These are phyloP conservation scores for Jatropha multifida DNA, from an alignment of 441 rosid species.

Conservation along the genomic window DNA sequence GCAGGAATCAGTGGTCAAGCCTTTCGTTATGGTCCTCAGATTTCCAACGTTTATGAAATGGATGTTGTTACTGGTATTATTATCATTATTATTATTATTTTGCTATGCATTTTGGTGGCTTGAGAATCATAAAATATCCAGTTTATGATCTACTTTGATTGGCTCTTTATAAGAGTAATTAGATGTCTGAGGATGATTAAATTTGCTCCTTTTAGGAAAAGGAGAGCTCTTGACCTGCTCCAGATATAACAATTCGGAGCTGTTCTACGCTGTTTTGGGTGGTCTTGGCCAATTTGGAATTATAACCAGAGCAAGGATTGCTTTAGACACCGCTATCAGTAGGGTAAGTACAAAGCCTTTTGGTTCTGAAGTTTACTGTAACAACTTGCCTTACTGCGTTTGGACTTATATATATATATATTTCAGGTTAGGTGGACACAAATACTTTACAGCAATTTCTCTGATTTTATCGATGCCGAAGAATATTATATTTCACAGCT, in stretches of 20 bases:
- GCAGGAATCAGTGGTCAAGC: conserved; percentile 92
- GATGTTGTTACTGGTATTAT: conserved; percentile 78
- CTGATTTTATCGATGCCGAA: conserved; percentile 61
- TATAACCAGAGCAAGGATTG: conserved; percentile 82
- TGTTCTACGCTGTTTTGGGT: conserved; percentile 75
- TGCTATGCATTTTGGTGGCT: too few relatives aligned
- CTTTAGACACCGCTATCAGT: conserved; percentile 52
- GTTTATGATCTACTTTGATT: too few relatives aligned
- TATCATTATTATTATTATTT: neutral
- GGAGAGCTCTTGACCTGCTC: conserved; percentile 73
- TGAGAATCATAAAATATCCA: too few relatives aligned
- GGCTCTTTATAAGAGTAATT: too few relatives aligned
- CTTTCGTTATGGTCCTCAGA: conserved; percentile 81
- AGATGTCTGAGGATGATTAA: neutral
- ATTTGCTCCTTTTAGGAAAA: conserved; percentile 51
- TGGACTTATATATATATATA: too few relatives aligned
- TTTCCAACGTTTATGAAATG: conserved; percentile 70
- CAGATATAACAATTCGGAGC: conserved; percentile 49
- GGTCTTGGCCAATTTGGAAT: conserved; percentile 95
- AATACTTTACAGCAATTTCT: conserved; percentile 72
- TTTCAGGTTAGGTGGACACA: conserved; percentile 70
- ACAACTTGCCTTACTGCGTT: too few relatives aligned
- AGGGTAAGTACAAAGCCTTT: conserved; percentile 42
- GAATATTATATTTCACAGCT: conserved; percentile 53
- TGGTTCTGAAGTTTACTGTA: too few relatives aligned